phyloP scores from a whole-genome alignment of 2,329 filamentous ascomycete genomes.

The Cercospora sp. region DNA sequence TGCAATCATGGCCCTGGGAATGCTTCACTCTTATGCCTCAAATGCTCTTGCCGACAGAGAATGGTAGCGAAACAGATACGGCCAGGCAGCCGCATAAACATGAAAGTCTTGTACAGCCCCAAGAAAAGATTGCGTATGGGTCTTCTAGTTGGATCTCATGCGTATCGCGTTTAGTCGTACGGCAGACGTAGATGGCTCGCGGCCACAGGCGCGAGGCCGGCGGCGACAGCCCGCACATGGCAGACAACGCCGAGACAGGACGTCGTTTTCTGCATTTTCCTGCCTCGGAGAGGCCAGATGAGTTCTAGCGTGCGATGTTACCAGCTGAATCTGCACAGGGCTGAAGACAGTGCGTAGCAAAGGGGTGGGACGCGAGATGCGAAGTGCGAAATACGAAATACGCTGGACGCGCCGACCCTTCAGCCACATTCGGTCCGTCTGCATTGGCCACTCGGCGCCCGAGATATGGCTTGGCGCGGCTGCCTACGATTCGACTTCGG shows the following conservation, averaged over 20 bases:
- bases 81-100: background rate
- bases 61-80: background rate
- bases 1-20: background rate
- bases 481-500: background rate
- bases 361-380: background rate
- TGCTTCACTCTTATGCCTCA: background rate
- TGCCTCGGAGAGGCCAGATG: background rate
- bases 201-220: too few species aligned
- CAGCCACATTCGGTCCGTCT: background rate
- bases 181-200: background rate
- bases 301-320: background rate
- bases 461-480: background rate
- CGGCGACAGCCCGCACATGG: background rate
- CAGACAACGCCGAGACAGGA: background rate
- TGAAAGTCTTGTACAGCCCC: background rate
- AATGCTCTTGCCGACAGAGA: background rate
- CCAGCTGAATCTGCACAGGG: background rate
- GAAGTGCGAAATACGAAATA: background rate
- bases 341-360: background rate
- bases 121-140: background rate
- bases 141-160: background rate
- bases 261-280: background rate
- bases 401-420: background rate
- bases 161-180: background rate
- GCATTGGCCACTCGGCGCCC: background rate